Conservation (phyloP, 1,139 yeast genomes). For the Zygosaccharomyces sapae region DNA sequence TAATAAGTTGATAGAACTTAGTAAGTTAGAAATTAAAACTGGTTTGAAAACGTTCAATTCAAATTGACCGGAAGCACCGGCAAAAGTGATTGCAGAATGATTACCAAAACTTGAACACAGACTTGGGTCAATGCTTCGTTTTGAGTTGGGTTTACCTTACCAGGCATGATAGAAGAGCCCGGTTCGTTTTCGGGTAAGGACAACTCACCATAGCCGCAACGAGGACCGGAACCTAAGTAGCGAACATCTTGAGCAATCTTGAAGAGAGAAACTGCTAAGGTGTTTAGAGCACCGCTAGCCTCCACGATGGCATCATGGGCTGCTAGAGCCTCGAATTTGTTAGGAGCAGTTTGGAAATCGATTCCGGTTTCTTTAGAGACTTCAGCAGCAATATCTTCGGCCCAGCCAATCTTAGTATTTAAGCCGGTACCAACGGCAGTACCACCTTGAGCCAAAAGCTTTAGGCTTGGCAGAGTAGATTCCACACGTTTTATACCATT, state of each 20-base stretch:
- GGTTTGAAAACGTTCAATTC: slow-evolving; percentile 98
- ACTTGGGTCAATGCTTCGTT: slow-evolving; percentile 99
- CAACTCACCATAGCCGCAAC: slow-evolving; percentile 98
- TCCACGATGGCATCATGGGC: slow-evolving; percentile 98
- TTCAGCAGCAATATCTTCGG: slow-evolving; percentile 53
- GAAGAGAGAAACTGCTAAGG: slow-evolving; percentile 87
- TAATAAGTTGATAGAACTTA: slow-evolving; percentile 78
- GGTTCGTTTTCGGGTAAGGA: slow-evolving; percentile 97
- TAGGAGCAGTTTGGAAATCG: slow-evolving; percentile 90
- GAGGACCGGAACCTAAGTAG: slow-evolving; percentile 97
- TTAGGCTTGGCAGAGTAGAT: slow-evolving; percentile 66
- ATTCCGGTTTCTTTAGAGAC: slow-evolving; percentile 82
- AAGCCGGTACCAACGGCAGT: slow-evolving; percentile 99
- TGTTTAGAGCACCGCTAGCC: slow-evolving; percentile 95
- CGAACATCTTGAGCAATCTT: slow-evolving; percentile 97
- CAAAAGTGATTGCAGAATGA: slow-evolving; percentile 89
- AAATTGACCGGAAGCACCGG: slow-evolving; percentile 98
- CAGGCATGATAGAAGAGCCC: slow-evolving; percentile 99
- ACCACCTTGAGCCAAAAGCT: slow-evolving; percentile 95
- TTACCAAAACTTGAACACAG: slow-evolving; percentile 97
- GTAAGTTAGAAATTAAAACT: slow-evolving; percentile 83
- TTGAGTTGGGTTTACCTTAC: slow-evolving; percentile 98
- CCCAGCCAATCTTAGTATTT: slow-evolving; percentile 87
- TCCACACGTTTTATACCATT: slow-evolving; percentile 88
- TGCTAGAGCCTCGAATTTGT: slow-evolving; percentile 97